Conservation (phyloP, 2,329 filamentous ascomycete genomes). For the Chalaropsis thielavioides region DNA sequence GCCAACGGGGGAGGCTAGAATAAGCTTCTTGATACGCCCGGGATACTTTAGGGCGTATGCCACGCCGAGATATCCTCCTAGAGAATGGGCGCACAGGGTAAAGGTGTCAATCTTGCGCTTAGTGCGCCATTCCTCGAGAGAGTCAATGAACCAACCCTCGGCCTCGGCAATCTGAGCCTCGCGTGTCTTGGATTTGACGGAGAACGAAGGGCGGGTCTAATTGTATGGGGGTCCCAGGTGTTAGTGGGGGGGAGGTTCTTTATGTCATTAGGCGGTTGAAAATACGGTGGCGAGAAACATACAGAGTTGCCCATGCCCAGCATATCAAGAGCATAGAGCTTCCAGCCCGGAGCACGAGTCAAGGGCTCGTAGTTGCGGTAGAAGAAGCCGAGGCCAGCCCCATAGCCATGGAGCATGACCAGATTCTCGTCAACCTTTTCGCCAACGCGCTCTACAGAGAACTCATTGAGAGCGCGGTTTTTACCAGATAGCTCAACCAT, state of each 20-base stretch:
- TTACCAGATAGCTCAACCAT: slow-evolving; percentile 76
- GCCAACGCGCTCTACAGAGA: slow-evolving; percentile 70
- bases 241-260: background rate
- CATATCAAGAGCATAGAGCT: slow-evolving; percentile 85
- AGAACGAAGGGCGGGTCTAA: slow-evolving; percentile 60
- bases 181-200: slow-evolving; percentile 66
- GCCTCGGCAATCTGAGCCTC: slow-evolving; percentile 73
- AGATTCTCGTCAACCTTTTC: slow-evolving; percentile 72
- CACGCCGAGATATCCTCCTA: slow-evolving; percentile 89
- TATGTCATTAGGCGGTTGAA: background rate
- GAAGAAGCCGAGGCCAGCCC: slow-evolving; percentile 90
- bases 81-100: slow-evolving; percentile 80
- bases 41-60: slow-evolving; percentile 96
- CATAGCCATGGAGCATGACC: slow-evolving; percentile 94
- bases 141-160: slow-evolving; percentile 91
- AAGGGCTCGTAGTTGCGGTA: slow-evolving; percentile 95
- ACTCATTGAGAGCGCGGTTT: slow-evolving; percentile 80
- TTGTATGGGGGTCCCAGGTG: background rate
- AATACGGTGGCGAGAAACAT: slow-evolving; percentile 7
- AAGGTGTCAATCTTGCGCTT: slow-evolving; percentile 83
- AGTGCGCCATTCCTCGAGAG: slow-evolving; percentile 88
- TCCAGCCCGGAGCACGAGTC: slow-evolving; percentile 65
- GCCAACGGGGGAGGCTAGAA: slow-evolving; percentile 85
- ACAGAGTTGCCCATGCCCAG: slow-evolving; percentile 80
- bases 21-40: slow-evolving; percentile 85